Evolutionary conservation across 2,329 filamentous ascomycete species (phyloP), one percentile per base, ranked within the genome.

Genomic region (Colletotrichum sp.): DNA sequence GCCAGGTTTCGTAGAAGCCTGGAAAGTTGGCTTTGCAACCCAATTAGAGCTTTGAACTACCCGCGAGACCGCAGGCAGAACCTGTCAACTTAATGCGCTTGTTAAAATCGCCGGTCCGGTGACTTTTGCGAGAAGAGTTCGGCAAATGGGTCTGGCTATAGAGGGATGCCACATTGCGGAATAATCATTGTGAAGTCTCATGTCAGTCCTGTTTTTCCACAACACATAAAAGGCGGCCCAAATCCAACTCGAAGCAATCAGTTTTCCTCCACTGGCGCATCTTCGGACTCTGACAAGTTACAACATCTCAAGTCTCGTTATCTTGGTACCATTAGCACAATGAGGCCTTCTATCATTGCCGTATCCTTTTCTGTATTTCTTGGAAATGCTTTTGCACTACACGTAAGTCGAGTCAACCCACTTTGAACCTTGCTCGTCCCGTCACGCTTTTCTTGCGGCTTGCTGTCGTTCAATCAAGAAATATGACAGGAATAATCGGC

Each of bases 161-260:
- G 36, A 43, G 36, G 5, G 36, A 43, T 8, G 5, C 9, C 18
- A 43, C 9, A n/a, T 43, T n/a, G 38, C 8, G 2, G 8, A 10
- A n/a, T 8, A 3, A n/a, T n/a, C 5, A n/a, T n/a, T n/a, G 18
- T 1, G 18, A 43, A 43, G 8, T 10, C 18, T 43, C 38, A n/a
- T n/a, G 18, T 1, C 5, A 3, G 5, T n/a, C 16, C 38, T n/a
- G 38, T 43, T 3, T 43, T 43, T 3, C 18, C 8, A 43, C 18
- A 43, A 43, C 18, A n/a, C 0, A 43, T 43, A n/a, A 43, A n/a
- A n/a, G 38, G 0, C 38, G 3, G 0, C 5, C 18, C 38, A 6
- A 43, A 8, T 18, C 9, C 16, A 9, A 38, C 36, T 38, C 16
- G 8, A 38, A 9, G 36, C 36, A 38, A 16, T 9, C 34, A 0